Evolutionary conservation across 352 stramenopile species (phyloP).

Genomic region (Phytophthora nicotianae): DNA sequence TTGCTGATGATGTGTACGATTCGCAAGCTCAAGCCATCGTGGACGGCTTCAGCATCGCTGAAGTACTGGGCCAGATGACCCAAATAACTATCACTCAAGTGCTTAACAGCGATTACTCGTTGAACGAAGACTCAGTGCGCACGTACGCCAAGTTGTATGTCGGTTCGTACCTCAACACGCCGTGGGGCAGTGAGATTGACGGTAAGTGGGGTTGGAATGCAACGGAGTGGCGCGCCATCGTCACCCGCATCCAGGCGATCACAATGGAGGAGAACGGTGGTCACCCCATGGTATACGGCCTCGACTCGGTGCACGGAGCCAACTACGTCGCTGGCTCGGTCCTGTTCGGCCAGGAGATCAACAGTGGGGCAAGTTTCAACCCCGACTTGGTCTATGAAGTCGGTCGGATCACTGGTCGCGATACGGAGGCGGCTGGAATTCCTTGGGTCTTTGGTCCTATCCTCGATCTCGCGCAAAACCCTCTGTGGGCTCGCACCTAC

Average conservation of each 20-base stretch:
- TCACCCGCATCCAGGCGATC: constrained; percentile 82
- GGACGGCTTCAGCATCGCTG: constrained; percentile 45
- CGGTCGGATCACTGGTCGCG: constrained; percentile 73
- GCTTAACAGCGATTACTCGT: constrained; percentile 57
- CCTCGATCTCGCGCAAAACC: constrained; percentile 82
- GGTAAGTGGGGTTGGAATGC: constrained; percentile 56
- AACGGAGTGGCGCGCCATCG: constrained; percentile 70
- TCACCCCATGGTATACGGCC: constrained; percentile 82
- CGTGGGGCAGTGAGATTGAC: constrained; percentile 30
- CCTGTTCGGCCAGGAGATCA: constrained; percentile 91
- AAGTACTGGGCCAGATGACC: constrained; percentile 90
- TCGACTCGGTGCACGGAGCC: constrained; percentile 92
- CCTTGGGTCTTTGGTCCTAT: constrained; percentile 91
- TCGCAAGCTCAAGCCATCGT: constrained; percentile 58
- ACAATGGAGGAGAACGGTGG: constrained; percentile 63
- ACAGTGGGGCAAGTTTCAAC: constrained; percentile 90
- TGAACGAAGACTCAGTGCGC: constrained; percentile 66
- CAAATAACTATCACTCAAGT: constrained; percentile 88
- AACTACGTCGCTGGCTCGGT: constrained; percentile 85
- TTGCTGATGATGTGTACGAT: constrained; percentile 38
- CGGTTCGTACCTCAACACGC: constrained; percentile 89
- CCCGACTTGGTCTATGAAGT: constrained; percentile 67
- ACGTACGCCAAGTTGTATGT: constrained; percentile 77
- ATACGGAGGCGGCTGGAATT: constrained; percentile 89
- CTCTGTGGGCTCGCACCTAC: constrained; percentile 88